phyloP scores from a whole-genome alignment of 2,329 filamentous ascomycete species.

The Aspergillus sp. region DNA sequence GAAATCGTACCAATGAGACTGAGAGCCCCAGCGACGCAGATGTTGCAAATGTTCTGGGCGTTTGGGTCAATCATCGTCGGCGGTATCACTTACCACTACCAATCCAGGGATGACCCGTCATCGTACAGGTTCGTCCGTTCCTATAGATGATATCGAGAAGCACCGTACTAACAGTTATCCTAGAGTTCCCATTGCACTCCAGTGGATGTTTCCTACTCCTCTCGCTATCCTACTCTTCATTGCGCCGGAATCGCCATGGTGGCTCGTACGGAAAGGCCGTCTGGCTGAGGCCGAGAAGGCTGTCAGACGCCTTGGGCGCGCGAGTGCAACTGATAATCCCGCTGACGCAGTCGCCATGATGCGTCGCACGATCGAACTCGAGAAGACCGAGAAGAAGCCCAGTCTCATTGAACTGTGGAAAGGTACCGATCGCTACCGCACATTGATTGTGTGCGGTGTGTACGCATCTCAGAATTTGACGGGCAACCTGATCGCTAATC shows the following conservation, averaged over 20 bases:
- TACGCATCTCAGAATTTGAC: conserved; percentile 61
- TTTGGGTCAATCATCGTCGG: conserved; percentile 62
- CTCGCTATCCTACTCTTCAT: conserved; percentile 53
- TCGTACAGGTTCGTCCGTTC: conserved; percentile 46
- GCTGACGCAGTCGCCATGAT: conserved; percentile 58
- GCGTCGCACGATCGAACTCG: conserved; percentile 57
- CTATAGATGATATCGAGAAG: conserved; percentile 18
- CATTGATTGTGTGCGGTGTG: conserved; percentile 56
- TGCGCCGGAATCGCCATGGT: conserved; percentile 53
- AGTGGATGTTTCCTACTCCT: conserved; percentile 60
- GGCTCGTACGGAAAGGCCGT: conserved; percentile 52
- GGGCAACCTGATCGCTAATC: conserved; percentile 62
- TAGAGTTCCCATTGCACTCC: conserved; percentile 55
- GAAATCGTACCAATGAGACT: conserved; percentile 62
- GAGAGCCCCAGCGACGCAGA: conserved; percentile 59
- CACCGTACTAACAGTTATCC: conserved; percentile 33
- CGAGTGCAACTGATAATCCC: conserved; percentile 34
- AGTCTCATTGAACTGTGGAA: conserved; percentile 54
- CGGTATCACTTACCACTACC: conserved; percentile 56
- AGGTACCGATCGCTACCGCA: conserved; percentile 55
- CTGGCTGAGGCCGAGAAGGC: conserved; percentile 46
- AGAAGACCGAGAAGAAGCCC: conserved; percentile 49
- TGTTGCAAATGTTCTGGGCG: conserved; percentile 67
- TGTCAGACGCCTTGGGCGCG: conserved; percentile 51
- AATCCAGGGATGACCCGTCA: conserved; percentile 29